Evolutionary conservation across 1,284 basidiomycete species (phyloP), one percentile per base, ranked within the genome.

Genomic region (Leucocoprinus gongylophorus): DNA sequence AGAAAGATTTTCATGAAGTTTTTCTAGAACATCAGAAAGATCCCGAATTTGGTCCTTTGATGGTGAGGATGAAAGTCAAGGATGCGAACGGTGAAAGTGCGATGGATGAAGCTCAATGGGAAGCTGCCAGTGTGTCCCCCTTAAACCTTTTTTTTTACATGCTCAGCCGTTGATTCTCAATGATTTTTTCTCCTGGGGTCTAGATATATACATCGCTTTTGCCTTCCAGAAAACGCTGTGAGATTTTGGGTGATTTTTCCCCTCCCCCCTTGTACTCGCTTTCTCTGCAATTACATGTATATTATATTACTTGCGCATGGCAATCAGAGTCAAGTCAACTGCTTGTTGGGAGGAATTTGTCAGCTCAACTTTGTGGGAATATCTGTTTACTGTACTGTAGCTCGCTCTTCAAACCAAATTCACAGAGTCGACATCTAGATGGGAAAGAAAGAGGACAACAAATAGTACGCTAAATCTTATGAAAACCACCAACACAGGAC

Each of bases 91-190:
- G 93, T 2, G 87, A 88, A 67, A 92, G 88, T 59, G 74, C 89
- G 50, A 95, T 97, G 89, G 83, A 92, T 58, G 85, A 87, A 58
- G 86, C 91, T 60, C 93, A 97, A 67, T 95, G 94, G 91, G 92
- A 95, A 62, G 94, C 94, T 57, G 91, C 92, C 15, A 95, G 94
- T 97, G 67, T 70, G 93, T 82, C 23, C 20, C 10, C 8, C 23
- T 15, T 20, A n/a, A n/a, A n/a, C 23, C n/a, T 15, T 21, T 17
- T 18, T n/a, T 6, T 28, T n/a, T n/a, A 20, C 9, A 13, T 32
- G 5, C 18, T 15, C 20, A 3, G n/a, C 29, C 3, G 13, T 18
- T 46, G 15, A 8, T 3, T 18, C 32, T 32, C 29, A n/a, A 39
- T 40, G 12, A 20, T n/a, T 26, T n/a, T 30, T 15, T 33, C n/a